phyloP scores from a whole-genome alignment of 441 rosid genomes.

The Corymbia citriodora region DNA sequence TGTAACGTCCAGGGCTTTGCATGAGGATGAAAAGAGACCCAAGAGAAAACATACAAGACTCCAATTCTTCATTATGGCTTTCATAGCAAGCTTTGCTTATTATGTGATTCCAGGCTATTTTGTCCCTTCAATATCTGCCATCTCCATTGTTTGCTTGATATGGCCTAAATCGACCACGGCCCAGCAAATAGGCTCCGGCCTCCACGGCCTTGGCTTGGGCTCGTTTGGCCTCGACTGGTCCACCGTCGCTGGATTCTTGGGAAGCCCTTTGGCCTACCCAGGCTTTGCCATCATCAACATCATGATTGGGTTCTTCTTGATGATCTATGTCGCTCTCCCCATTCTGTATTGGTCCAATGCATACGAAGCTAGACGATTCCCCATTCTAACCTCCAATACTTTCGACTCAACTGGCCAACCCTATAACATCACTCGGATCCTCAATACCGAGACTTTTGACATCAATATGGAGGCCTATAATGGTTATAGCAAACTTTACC shows the following conservation, averaged over 20 bases:
- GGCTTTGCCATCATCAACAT: constrained; percentile 59
- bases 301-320: constrained; percentile 44
- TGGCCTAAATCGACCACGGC: constrained; percentile 60
- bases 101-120: constrained; percentile 68
- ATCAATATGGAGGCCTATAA: constrained; percentile 43
- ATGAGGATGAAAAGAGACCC: constrained; percentile 57
- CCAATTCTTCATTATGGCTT: constrained; percentile 63
- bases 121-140: constrained; percentile 57
- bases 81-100: constrained; percentile 64
- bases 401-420: constrained; percentile 40
- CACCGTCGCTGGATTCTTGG: constrained; percentile 60
- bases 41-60: constrained; percentile 52
- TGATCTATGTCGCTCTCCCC: constrained; percentile 57
- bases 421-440: constrained; percentile 54
- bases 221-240: constrained; percentile 87
- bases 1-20: constrained; percentile 51
- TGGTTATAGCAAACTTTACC: constrained; percentile 67
- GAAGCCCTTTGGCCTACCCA: constrained; percentile 71
- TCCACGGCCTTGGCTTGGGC: constrained; percentile 63
- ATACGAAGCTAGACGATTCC: constrained; percentile 54
- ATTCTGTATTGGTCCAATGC: constrained; percentile 53
- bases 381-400: constrained; percentile 45
- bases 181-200: constrained; percentile 74
- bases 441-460: constrained; percentile 39
- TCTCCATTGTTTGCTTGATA: constrained; percentile 71